Conservation (phyloP, 2,329 filamentous ascomycete species). For the Lasiodiplodia hormozganensis region DNA sequence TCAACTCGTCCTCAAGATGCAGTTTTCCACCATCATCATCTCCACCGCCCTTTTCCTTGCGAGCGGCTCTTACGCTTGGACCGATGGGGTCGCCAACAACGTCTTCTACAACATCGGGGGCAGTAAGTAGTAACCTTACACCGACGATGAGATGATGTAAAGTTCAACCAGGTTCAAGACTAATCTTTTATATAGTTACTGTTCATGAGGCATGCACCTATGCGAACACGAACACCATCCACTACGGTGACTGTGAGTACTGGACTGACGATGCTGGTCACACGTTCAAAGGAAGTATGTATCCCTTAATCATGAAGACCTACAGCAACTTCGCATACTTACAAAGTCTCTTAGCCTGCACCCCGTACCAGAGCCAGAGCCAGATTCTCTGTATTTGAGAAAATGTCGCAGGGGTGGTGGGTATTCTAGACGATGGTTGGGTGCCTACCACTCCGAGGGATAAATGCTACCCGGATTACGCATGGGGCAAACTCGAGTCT, state of each 20-base stretch:
- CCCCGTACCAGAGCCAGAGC: not conserved
- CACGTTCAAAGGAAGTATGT: not conserved
- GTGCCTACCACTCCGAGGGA: not conserved
- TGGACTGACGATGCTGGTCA: not conserved
- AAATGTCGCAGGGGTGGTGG: not conserved
- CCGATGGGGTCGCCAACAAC: not conserved
- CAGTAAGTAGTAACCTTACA: not conserved
- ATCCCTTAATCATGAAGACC: not conserved
- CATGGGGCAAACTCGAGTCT: slow-evolving; percentile 1
- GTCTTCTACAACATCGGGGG: not conserved
- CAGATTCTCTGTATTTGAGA: not conserved
- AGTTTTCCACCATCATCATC: slow-evolving; percentile 6
- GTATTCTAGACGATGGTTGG: not conserved
- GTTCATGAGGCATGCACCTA: slow-evolving; percentile 1
- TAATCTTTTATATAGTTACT: not conserved
- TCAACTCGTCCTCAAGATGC: not conserved
- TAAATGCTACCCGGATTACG: not conserved
- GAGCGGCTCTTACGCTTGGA: slow-evolving; percentile 3
- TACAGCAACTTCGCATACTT: not conserved
- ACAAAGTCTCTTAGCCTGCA: not conserved
- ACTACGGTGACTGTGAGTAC: not conserved
- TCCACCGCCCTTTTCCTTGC: slow-evolving; percentile 8
- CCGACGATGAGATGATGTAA: too few species aligned
- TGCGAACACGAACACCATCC: not conserved
- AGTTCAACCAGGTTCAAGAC: not conserved